These are phyloP conservation scores for Cladosporium sp. DNA, from an alignment of 2,329 filamentous ascomycete species.

Conservation along the genomic window DNA sequence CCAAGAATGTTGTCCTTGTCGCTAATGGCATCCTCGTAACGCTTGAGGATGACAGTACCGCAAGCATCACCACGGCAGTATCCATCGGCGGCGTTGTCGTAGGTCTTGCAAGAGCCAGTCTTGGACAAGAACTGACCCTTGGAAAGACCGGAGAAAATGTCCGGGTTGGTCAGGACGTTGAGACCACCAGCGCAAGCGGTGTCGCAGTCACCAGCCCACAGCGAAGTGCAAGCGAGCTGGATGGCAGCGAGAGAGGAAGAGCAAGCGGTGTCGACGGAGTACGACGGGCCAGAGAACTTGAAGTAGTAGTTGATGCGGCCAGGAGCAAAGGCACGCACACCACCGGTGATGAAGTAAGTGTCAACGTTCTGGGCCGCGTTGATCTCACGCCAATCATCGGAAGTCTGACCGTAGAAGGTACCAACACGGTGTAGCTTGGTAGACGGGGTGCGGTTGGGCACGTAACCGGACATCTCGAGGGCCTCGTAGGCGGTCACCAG, in stretches of 20 bases:
- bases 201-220: constrained; percentile 74
- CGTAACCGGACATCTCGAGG: constrained; percentile 74
- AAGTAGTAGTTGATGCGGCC: constrained; percentile 73
- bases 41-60: constrained; percentile 71
- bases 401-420: constrained; percentile 71
- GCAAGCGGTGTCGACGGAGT: constrained; percentile 73
- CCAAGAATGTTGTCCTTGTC: constrained; percentile 72
- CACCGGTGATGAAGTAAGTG: constrained; percentile 63
- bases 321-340: constrained; percentile 57
- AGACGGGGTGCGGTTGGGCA: constrained; percentile 66
- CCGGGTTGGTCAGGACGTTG: constrained; percentile 75
- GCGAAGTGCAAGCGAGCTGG: constrained; percentile 66
- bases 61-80: constrained; percentile 78
- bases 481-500: constrained; percentile 76
- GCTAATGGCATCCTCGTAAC: constrained; percentile 70
- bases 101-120: constrained; percentile 73
- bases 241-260: constrained; percentile 71
- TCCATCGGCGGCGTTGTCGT: constrained; percentile 74
- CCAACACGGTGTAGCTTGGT: constrained; percentile 63
- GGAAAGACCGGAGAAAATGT: constrained; percentile 72
- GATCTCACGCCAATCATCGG: constrained; percentile 73
- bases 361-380: constrained; percentile 69
- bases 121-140: constrained; percentile 75
- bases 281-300: constrained; percentile 69
- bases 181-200: constrained; percentile 76